Conservation (phyloP, 164 flowering plant species). For the Protea cynaroides region DNA sequence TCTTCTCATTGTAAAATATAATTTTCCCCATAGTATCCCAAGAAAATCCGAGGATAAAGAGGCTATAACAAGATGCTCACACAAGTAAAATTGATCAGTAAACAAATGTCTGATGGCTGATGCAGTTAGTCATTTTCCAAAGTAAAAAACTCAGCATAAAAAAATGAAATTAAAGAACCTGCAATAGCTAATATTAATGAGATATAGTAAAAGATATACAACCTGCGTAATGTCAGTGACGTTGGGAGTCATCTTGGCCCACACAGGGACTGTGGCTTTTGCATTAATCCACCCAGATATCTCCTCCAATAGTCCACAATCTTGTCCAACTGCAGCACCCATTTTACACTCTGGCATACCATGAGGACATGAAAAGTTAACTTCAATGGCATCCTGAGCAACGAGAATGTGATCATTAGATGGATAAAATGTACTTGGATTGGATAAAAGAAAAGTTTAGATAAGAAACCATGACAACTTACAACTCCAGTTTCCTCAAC, state of each 20-base stretch:
- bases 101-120: too few species aligned
- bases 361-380: constrained; percentile 98
- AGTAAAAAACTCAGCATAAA: too few species aligned
- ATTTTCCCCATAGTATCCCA: too few species aligned
- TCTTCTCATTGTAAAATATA: too few species aligned
- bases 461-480: constrained; percentile 17
- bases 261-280: constrained; percentile 95
- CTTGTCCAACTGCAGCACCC: constrained; percentile 99
- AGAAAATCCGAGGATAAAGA: too few species aligned
- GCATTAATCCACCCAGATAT: constrained; percentile 97
- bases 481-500: constrained; percentile 97
- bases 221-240: constrained; percentile 94
- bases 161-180: too few species aligned
- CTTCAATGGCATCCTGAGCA: constrained; percentile 82
- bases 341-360: constrained; percentile 99
- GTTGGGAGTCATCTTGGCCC: constrained; percentile 99
- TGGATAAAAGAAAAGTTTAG: neutral
- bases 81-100: too few species aligned
- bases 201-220: constrained; percentile 4
- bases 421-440: too few species aligned
- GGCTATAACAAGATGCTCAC: too few species aligned
- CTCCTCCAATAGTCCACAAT: constrained; percentile 84
- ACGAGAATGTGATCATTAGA: constrained; percentile 4
- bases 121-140: too few species aligned
- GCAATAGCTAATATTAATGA: neutral